Percentiles rank a stretch among this genome's conserved stretches.
Evolutionary conservation across 2,329 filamentous ascomycete species (phyloP).

Genomic region (Leptographium lundbergii): DNA sequence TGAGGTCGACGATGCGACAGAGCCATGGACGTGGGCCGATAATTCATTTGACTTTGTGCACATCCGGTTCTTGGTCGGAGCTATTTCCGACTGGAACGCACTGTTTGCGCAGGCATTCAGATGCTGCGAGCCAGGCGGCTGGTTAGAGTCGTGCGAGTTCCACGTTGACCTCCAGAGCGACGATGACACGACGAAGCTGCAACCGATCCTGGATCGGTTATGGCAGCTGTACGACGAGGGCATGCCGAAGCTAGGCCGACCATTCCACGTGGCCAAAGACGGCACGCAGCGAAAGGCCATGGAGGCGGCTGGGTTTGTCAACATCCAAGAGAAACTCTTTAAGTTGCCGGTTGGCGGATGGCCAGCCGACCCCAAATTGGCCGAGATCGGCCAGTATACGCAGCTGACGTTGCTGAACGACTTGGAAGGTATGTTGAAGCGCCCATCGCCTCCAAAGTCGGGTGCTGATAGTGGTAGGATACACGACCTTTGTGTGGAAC

Average conservation of each 20-base stretch:
- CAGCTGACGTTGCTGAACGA: conserved; percentile 3
- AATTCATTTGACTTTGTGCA: not conserved
- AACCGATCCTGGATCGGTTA: no score
- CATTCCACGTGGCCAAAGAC: not conserved
- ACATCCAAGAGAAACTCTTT: conserved; percentile 13
- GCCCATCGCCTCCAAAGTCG: no score
- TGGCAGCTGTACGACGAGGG: conserved; percentile 3
- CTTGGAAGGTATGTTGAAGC: conserved; percentile 3
- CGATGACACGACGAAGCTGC: not conserved
- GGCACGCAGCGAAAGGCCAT: conserved; percentile 1
- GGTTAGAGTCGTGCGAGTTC: conserved; percentile 25
- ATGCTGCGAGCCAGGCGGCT: conserved; percentile 33
- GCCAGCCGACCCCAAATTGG: not conserved
- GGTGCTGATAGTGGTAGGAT: not conserved
- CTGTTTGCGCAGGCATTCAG: conserved; percentile 15
- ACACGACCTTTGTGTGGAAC: conserved; percentile 11
- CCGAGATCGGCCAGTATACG: conserved; percentile 1
- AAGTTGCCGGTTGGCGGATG: conserved; percentile 1
- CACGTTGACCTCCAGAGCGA: not conserved
- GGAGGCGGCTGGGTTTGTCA: conserved; percentile 26
- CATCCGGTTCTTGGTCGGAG: conserved; percentile 9
- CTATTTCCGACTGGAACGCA: conserved; percentile 14
- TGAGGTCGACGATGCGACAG: conserved; percentile 26
- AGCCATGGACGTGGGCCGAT: conserved; percentile 26
- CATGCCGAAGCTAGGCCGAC: not conserved